Base-by-base conservation (phyloP, 495 filamentous ascomycete species). In the Sphaerosporella brunnea region DNA sequence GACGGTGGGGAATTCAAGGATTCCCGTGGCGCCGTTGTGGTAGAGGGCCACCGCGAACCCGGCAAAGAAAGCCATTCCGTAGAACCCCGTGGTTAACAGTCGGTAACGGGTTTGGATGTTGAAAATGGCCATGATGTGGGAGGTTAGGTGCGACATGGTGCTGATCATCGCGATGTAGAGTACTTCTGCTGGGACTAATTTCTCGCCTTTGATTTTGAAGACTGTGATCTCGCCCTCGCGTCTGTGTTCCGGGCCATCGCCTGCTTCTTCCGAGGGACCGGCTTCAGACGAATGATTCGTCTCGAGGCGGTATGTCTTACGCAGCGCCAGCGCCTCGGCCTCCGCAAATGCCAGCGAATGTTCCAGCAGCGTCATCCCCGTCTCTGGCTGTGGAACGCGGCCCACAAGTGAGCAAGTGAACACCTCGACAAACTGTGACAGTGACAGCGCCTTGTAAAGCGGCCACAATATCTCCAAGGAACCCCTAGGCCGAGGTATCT, bases 281-380 rank as follows among this genome's bases (percentile, higher is more conserved):
- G 21, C 30, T 3, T 34, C 52, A n/a, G 15, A 13, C 34, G 44
- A 36, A 15, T 23, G 19, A 13, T n/a, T 23, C 11, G 43, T 46
- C 34, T 48, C 45, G 8, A 48, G 24, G n/a, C 45, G 45, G 24
- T 59, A 59, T 10, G 34, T 8, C 20, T 54, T 59, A 11, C 43
- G 42, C 4, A 42, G 49, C 0, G 57, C 52, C 35, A 54, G 51
- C 5, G 83, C 79, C 59, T 97, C 92, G 2, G 90, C 85, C 62
- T 97, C 92, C 1, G 90, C 84, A 63, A 96, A 97, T 0, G 90
- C 90, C 11, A 97, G 67, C 0, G 90, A 96, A 59, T 94, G 85
- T 54, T 97, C 90, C 59, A 97, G 90, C 16, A 96, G 73, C 0
- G 87, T 93, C 83, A 96, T 95, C 4, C 87, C 85, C 0, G 85